Base-by-base conservation (phyloP, 1,139 yeast species). In the Yamadazyma pseudoaaseri region DNA sequence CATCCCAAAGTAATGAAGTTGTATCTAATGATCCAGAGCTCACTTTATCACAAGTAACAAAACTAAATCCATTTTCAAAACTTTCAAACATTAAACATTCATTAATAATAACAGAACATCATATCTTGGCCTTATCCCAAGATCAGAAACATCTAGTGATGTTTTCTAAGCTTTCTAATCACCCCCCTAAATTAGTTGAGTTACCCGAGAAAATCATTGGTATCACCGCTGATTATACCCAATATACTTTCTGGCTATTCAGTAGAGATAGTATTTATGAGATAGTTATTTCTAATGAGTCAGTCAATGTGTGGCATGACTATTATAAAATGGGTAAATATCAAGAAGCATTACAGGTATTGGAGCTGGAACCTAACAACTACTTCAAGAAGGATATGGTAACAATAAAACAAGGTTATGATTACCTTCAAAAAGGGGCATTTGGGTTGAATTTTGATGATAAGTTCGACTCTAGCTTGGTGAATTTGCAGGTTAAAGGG, bases 271-370 rank as follows among this genome's bases (percentile, higher is more conserved):
- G 49, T 35, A 44, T 60, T 42, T 41, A 44, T 52, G 56, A 94
- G 52, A 59, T 94, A 7, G 70, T 86, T 3, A 65, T 86, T 7
- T 73, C 70, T 20, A 74, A 84, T 45, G 97, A 92, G 53, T 69
- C 79, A 5, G 63, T 72, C 5, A 82, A 86, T 16, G 81, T 89
- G 3, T 87, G 97, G 96, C 75, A 73, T 41, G 71, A 82, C 5
- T 71, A 86, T 52, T 68, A 84, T 37, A 76, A 74, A 27, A 68
- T 76, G 50, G 73, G 77, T 1, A 69, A 76, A 37, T 90, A 70
- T 55, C 85, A 81, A 12, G 79, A 79, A 34, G 97, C 97, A 0
- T 60, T 89, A 30, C 49, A 59, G 2, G 59, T 77, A 11, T 50
- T 80, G 6, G 56, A 54, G 8, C 10, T 25, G 3, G 36, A 37